These are phyloP conservation scores for Fraxinus quadrangulata DNA, from an alignment of 257 asterid genomes.

Conservation along the genomic window DNA sequence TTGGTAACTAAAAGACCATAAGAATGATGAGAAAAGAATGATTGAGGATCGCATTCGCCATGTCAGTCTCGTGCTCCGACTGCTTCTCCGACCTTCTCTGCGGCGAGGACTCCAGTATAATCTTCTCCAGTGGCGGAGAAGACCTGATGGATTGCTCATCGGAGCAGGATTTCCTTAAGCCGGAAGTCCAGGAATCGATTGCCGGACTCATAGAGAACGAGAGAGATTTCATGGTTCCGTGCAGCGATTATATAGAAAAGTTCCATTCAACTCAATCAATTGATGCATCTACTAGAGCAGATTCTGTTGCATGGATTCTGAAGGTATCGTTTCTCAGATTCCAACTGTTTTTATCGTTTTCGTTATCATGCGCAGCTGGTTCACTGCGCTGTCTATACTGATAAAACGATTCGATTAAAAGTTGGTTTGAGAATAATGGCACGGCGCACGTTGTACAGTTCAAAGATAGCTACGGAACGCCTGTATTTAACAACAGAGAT, in stretches of 20 bases:
- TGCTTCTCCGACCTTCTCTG: slow-evolving; percentile 94
- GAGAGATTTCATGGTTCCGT: slow-evolving; percentile 46
- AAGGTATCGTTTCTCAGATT: slow-evolving; percentile 58
- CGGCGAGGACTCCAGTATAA: slow-evolving; percentile 72
- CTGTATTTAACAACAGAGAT: background rate
- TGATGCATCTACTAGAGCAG: slow-evolving; percentile 60
- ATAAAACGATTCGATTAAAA: background rate
- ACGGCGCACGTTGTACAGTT: slow-evolving; percentile 19
- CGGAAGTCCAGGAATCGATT: slow-evolving; percentile 67
- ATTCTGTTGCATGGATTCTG: slow-evolving; percentile 83
- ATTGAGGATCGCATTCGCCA: slow-evolving; percentile 35
- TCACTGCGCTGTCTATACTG: background rate
- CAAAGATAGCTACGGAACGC: slow-evolving; percentile 10
- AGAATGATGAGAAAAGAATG: slow-evolving; percentile 46
- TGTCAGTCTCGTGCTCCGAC: slow-evolving; percentile 83
- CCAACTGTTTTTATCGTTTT: slow-evolving; percentile 6
- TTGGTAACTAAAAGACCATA: background rate
- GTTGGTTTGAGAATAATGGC: background rate
- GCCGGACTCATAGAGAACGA: slow-evolving; percentile 79
- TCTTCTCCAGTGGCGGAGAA: slow-evolving; percentile 53
- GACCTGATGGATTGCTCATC: slow-evolving; percentile 75
- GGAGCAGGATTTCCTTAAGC: slow-evolving; percentile 51
- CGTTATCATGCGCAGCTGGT: slow-evolving; percentile 32
- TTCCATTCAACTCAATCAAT: slow-evolving; percentile 45
- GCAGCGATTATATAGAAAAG: slow-evolving; percentile 39